A percentile compares a stretch with the other conserved stretches of the same genome.
These are phyloP conservation scores for Chrysoporthe puriensis DNA, from an alignment of 2,329 filamentous ascomycete species.

Conservation along the genomic window DNA sequence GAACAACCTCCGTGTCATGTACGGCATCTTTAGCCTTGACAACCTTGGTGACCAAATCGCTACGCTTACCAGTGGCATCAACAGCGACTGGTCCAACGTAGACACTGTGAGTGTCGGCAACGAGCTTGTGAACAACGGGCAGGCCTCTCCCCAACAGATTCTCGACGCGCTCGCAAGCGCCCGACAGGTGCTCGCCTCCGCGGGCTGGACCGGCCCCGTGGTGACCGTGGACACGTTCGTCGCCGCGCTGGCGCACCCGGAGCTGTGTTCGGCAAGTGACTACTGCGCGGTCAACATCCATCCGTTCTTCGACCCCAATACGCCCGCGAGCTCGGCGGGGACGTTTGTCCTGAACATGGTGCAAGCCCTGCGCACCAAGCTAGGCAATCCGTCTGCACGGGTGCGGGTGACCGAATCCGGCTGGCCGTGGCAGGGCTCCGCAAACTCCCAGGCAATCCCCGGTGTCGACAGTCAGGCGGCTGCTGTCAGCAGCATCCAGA, in stretches of 20 bases:
- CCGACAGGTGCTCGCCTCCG: constrained; percentile 58
- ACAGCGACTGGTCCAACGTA: constrained; percentile 68
- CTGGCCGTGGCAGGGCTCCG: constrained; percentile 73
- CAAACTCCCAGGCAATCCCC: constrained; percentile 72
- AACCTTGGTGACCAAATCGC: constrained; percentile 60
- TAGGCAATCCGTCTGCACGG: constrained; percentile 54
- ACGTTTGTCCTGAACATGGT: constrained; percentile 66
- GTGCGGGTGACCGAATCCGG: constrained; percentile 81
- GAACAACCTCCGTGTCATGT: constrained; percentile 72
- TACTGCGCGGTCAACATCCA: constrained; percentile 83
- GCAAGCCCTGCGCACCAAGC: constrained; percentile 44
- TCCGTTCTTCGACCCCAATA: constrained; percentile 76
- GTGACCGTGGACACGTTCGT: constrained; percentile 81
- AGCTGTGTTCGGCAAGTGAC: constrained; percentile 74
- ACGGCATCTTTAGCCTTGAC: constrained; percentile 71
- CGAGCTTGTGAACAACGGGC: constrained; percentile 72
- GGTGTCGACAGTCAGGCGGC: constrained; percentile 65
- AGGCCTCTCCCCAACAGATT: constrained; percentile 57
- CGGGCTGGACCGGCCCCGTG: constrained; percentile 73
- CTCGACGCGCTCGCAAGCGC: constrained; percentile 61
- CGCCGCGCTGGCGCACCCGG: constrained; percentile 66
- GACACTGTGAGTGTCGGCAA: constrained; percentile 80
- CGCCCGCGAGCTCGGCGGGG: constrained; percentile 64
- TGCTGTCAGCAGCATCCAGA: constrained; percentile 68
- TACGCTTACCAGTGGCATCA: constrained; percentile 61